Evolutionary conservation across 2,329 filamentous ascomycete species (phyloP).

Genomic region (Claviceps quebecensis): DNA sequence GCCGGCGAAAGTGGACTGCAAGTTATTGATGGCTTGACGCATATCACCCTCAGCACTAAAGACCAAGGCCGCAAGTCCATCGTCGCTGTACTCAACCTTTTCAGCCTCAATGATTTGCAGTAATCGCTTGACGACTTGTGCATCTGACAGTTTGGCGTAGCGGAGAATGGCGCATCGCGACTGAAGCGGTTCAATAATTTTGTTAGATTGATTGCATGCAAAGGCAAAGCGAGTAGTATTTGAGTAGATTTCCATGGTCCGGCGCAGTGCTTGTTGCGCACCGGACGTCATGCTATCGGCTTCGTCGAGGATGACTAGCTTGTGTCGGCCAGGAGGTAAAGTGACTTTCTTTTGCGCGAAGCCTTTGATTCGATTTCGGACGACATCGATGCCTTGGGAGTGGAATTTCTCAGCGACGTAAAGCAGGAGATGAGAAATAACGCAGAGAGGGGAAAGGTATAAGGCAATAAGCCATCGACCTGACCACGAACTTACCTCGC

Average conservation of each 20-base stretch:
- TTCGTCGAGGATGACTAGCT: constrained; percentile 94
- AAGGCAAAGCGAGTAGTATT: constrained; percentile 95
- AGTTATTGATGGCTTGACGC: constrained; percentile 96
- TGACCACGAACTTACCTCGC: constrained; percentile 40
- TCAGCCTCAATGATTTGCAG: constrained; percentile 90
- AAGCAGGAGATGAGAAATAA: neutral
- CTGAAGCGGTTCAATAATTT: constrained; percentile 98
- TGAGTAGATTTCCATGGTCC: constrained; percentile 98
- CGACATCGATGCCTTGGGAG: constrained; percentile 72
- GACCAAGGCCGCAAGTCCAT: constrained; percentile 87
- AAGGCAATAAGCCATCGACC: neutral
- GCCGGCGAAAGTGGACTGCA: constrained; percentile 83
- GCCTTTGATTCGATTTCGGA: constrained; percentile 92
- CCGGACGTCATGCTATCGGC: constrained; percentile 97
- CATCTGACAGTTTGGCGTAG: constrained; percentile 83
- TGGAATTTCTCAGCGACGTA: neutral
- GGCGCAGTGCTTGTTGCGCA: constrained; percentile 82
- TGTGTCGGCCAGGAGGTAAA: constrained; percentile 76
- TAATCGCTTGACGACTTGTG: constrained; percentile 79
- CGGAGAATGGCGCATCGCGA: constrained; percentile 91
- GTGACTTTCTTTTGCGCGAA: constrained; percentile 99
- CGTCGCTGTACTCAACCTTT: constrained; percentile 78
- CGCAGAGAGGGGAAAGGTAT: neutral
- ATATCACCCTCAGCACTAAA: constrained; percentile 98
- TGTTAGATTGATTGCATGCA: constrained; percentile 96